Base-by-base conservation (phyloP, 2,329 filamentous ascomycete genomes). In the Alternaria triticina region DNA sequence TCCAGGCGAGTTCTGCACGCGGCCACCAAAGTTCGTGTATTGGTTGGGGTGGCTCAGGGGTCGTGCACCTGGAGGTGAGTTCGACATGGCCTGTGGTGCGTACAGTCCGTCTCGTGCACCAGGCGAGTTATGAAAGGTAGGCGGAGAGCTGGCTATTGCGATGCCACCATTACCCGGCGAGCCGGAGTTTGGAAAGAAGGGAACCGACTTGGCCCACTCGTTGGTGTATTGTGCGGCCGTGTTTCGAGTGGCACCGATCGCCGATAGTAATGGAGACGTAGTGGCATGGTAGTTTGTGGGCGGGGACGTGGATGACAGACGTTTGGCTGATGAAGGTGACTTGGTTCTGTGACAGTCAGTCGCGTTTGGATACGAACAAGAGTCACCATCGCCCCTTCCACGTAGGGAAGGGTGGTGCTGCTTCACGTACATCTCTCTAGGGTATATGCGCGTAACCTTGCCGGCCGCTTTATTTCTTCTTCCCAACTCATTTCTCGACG, bases 11-110 rank as follows among this genome's bases (percentile, higher is more conserved):
- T 59, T 65, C 46, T 76, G 75, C 46, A 76, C 63, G 20, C 73
- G 73, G 65, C 82, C 75, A 74, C 83, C 70, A 75, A 83, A 74
- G 70, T 75, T 80, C 70, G 78, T 75, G 73, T 76, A 82, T 55
- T 82, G 78, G 79, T 62, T 86, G 78, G 64, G 82, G 74, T 85
- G 68, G 82, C 82, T 82, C 80, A 85, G 72, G 27, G 80, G 78
- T 27, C 79, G 71, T 57, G 73, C 67, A 17, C 71, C 69, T 4
- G 77, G 76, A 51, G 79, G 78, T 11, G 79, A 80, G 68, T 75
- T 75, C 11, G 77, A 79, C 70, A 76, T 82, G 79, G 74, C 79
- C 40, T 73, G 73, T 57, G 83, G 82, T 44, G 67, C 73, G 59
- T 77, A 79, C 5, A 75, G 57, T 12, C 69, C 75, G 30, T 76